Base-by-base conservation (phyloP, 768 basidiomycete genomes). In the Tulasnella sp. region DNA sequence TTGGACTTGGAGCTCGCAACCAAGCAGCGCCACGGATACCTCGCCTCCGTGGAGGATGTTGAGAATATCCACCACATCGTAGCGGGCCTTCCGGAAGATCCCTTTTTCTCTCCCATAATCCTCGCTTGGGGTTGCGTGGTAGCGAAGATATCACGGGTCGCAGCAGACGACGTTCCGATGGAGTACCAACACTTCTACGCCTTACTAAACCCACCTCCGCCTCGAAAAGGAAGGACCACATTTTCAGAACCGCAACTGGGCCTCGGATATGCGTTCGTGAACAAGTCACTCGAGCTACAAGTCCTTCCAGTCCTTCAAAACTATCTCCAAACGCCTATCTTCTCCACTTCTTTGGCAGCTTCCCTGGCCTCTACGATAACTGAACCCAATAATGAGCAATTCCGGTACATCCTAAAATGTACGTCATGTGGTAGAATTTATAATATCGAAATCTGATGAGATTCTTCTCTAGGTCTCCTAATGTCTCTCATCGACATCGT, bases 101-200 rank as follows among this genome's bases (percentile, higher is more conserved):
- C 80, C 64, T 84, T 87, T 63, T 82, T 83, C 66, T 76, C 80
- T 0, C 83, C 84, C 64, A 77, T 84, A 3, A 85, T 87, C 65
- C 74, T 93, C 4, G 84, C 83, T 0, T 97, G 94, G 94, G 77
- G 91, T 0, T 89, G 84, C 67, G 80, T 93, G 1, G 78, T 95
- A 3, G 84, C 83, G 10, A 78, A 82, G 30, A 68, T 88, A n/a
- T 68, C 74, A 19, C 67, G 73, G 11, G 74, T 76, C 53, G 13
- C 65, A 64, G 75, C 2, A 78, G 76, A 65, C 19, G 58, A 62
- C 23, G 51, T 61, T 21, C 65, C 67, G 4, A 45, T 62, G 29
- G 50, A 65, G 32, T 67, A 64, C 54, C 52, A 52, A n/a, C 50
- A 53, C 17, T 62, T 67, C 56, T 42, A 64, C 30, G 51, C 51